Conservation (phyloP, 352 stramenopile genomes). For the Globisporangium cederbergense region DNA sequence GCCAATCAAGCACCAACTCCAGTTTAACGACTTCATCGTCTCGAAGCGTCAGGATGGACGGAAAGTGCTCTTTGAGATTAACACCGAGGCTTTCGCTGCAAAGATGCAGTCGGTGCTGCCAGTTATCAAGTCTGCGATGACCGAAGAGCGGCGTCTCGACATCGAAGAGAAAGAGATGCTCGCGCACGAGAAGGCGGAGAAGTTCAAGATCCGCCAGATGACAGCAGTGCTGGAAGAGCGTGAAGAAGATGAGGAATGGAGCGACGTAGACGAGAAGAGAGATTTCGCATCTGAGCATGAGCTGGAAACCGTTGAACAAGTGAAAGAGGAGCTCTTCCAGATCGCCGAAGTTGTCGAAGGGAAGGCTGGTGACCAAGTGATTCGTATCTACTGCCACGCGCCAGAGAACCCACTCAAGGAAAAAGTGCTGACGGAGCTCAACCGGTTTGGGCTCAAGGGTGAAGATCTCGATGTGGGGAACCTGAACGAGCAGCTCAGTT, state of each 20-base stretch:
- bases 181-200: slow-evolving; percentile 17
- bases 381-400: slow-evolving; percentile 16
- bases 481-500: slow-evolving; percentile 10
- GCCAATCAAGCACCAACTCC: slow-evolving; percentile 36
- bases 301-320: neutral
- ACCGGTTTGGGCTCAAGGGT: slow-evolving; percentile 16
- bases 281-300: neutral
- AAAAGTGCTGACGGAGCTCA: slow-evolving; percentile 12
- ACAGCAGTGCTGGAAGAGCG: slow-evolving; percentile 19
- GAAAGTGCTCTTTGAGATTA: slow-evolving; percentile 49
- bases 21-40: slow-evolving; percentile 58
- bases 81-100: slow-evolving; percentile 37
- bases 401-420: slow-evolving; percentile 14
- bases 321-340: neutral
- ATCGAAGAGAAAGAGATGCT: slow-evolving; percentile 38
- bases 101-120: slow-evolving; percentile 46
- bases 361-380: neutral
- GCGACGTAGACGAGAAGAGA: neutral
- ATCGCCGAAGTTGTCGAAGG: neutral
- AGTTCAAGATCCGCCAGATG: slow-evolving; percentile 21
- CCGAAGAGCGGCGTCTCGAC: slow-evolving; percentile 32
- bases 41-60: slow-evolving; percentile 28
- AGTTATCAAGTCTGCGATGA: slow-evolving; percentile 46
- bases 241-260: slow-evolving; percentile 14
- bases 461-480: slow-evolving; percentile 13